Conservation (phyloP, 2,329 filamentous ascomycete genomes). For the Alternaria brassicae region DNA sequence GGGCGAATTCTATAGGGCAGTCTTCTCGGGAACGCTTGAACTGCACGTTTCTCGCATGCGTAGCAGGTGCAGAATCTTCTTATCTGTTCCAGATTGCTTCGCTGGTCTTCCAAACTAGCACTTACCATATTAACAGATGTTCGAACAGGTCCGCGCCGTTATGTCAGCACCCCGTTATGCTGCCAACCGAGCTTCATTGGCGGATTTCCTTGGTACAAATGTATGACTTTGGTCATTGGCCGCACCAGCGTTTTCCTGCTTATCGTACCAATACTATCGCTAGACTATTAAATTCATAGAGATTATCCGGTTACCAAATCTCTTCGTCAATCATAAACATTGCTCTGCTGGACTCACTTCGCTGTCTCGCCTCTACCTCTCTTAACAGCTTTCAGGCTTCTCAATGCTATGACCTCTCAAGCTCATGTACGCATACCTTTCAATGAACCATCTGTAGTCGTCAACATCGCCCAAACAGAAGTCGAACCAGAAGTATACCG, state of each 20-base stretch:
- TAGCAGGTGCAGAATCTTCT: background rate
- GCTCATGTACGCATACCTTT: background rate
- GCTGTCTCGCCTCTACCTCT: background rate
- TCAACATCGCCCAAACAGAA: slow-evolving; percentile 3
- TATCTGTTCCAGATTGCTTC: slow-evolving; percentile 1
- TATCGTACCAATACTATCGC: background rate
- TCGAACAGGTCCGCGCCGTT: background rate
- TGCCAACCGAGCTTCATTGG: background rate
- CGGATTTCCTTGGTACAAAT: background rate
- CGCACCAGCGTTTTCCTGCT: background rate
- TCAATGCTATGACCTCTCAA: slow-evolving; percentile 2
- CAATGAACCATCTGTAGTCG: background rate
- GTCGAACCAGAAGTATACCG: background rate
- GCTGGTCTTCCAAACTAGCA: background rate
- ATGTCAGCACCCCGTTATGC: background rate
- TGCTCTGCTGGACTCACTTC: background rate
- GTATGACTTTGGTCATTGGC: background rate
- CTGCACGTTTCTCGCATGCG: background rate
- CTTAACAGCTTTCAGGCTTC: background rate
- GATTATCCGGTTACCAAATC: background rate
- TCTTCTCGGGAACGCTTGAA: background rate
- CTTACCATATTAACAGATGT: background rate
- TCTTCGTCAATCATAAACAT: background rate
- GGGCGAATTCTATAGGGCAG: background rate
- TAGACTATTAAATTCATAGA: background rate